A percentile compares a stretch with the other conserved stretches of the same genome.
These are phyloP conservation scores for Nemania serpens DNA, from an alignment of 2,329 filamentous ascomycete species.

Conservation along the genomic window DNA sequence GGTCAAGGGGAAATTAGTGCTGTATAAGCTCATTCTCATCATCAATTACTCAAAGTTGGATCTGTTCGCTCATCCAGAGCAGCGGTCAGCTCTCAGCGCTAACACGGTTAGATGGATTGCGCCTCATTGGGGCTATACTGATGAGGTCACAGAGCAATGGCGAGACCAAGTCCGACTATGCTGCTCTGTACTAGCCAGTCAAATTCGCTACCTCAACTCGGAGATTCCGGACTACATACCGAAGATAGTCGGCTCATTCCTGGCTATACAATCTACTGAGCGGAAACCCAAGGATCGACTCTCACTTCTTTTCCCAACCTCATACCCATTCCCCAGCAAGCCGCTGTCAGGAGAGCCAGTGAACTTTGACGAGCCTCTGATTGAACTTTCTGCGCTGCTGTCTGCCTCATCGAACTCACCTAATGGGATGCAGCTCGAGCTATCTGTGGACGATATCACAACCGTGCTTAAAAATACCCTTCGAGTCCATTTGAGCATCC, in stretches of 20 bases:
- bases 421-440: constrained; percentile 74
- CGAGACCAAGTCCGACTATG: constrained; percentile 91
- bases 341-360: constrained; percentile 60
- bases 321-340: constrained; percentile 86
- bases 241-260: constrained; percentile 88
- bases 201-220: constrained; percentile 76
- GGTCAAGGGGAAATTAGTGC: constrained; percentile 86
- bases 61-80: constrained; percentile 79
- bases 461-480: constrained; percentile 78
- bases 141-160: constrained; percentile 80
- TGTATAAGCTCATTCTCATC: constrained; percentile 92
- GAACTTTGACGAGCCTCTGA: constrained; percentile 80
- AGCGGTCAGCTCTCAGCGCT: constrained; percentile 72
- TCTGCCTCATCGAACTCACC: constrained; percentile 79
- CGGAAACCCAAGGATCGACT: constrained; percentile 66
- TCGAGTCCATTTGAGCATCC: constrained; percentile 84
- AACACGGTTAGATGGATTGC: constrained; percentile 90
- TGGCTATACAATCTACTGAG: constrained; percentile 67
- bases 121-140: constrained; percentile 85
- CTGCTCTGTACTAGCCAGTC: constrained; percentile 87
- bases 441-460: constrained; percentile 74
- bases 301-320: constrained; percentile 85
- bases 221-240: constrained; percentile 89
- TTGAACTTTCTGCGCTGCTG: constrained; percentile 87
- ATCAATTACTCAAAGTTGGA: constrained; percentile 86